Evolutionary conservation across 2,329 filamentous ascomycete species (phyloP).

Genomic region (Talaromyces amestolkiae): DNA sequence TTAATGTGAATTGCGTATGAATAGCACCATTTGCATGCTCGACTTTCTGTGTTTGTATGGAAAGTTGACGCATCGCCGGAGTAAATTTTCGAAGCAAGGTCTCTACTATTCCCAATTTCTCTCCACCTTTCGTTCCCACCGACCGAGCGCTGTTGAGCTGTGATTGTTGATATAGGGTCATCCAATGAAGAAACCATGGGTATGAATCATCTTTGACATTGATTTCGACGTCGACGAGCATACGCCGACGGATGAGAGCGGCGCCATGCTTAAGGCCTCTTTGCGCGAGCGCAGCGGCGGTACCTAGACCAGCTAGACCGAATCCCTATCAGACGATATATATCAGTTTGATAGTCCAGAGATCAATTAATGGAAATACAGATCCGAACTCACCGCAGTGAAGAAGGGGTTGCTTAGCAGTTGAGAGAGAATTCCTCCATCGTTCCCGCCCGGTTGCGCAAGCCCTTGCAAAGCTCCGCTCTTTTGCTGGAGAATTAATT

Average conservation of each 20-base stretch:
- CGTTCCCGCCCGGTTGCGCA: constrained; percentile 34
- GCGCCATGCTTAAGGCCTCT: constrained; percentile 70
- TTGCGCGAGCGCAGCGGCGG: constrained; percentile 75
- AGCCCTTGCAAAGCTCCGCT: constrained; percentile 31
- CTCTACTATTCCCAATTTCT: constrained; percentile 47
- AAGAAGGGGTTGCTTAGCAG: constrained; percentile 51
- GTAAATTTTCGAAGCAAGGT: constrained; percentile 58
- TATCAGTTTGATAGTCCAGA: background rate
- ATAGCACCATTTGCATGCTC: constrained; percentile 65
- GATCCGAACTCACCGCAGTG: constrained; percentile 42
- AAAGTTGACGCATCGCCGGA: constrained; percentile 61
- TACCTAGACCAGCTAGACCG: constrained; percentile 84
- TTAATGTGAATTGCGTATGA: constrained; percentile 78
- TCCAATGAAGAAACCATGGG: constrained; percentile 90
- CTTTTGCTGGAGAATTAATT: constrained; percentile 38
- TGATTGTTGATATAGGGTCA: constrained; percentile 73
- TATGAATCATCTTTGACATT: constrained; percentile 91
- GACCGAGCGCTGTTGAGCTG: constrained; percentile 57
- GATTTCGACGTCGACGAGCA: constrained; percentile 95
- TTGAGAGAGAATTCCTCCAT: constrained; percentile 42
- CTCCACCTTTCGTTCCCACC: constrained; percentile 26
- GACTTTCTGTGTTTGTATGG: constrained; percentile 63
- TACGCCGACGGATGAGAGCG: constrained; percentile 73
- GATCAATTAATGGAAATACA: background rate
- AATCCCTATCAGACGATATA: constrained; percentile 58